phyloP scores from a whole-genome alignment of 2,329 filamentous ascomycete genomes.

The Triangularia setosa region DNA sequence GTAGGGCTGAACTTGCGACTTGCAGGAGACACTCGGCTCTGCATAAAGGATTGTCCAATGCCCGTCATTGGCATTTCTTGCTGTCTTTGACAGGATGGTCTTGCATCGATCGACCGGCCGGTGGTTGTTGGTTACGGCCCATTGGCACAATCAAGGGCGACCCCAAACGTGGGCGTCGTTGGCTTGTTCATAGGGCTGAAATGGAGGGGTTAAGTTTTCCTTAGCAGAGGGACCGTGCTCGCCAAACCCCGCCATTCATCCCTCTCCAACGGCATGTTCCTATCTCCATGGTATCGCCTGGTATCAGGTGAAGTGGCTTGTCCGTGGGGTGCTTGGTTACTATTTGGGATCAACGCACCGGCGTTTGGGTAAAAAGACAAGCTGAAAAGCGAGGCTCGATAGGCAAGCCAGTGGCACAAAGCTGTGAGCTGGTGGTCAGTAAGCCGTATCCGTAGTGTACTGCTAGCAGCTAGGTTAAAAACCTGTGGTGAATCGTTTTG shows the following conservation, averaged over 20 bases:
- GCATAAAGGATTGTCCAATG: slow-evolving; percentile 3
- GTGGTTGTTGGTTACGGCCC: slow-evolving; percentile 8
- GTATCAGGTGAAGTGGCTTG: not conserved
- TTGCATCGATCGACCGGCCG: slow-evolving; percentile 16
- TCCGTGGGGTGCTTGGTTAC: no score
- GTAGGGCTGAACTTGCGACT: slow-evolving; percentile 4
- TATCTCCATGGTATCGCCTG: not conserved
- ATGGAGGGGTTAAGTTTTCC: slow-evolving; percentile 14
- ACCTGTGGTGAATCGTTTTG: not conserved
- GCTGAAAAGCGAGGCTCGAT: not conserved
- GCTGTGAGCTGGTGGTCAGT: not conserved
- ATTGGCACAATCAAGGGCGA: slow-evolving; percentile 11
- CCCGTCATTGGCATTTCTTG: not conserved
- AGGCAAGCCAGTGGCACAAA: not conserved
- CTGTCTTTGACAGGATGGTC: not conserved
- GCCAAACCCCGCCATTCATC: slow-evolving; percentile 1
- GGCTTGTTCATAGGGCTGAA: slow-evolving; percentile 27
- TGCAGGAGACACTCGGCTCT: not conserved
- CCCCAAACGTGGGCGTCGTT: slow-evolving; percentile 13
- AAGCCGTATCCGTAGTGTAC: not conserved
- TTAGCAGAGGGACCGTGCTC: not conserved
- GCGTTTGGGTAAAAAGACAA: not conserved
- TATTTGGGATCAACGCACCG: not conserved
- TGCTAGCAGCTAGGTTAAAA: no score
- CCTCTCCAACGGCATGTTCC: not conserved